Conservation (phyloP, 1,284 basidiomycete species). For the Trametes versicolor region DNA sequence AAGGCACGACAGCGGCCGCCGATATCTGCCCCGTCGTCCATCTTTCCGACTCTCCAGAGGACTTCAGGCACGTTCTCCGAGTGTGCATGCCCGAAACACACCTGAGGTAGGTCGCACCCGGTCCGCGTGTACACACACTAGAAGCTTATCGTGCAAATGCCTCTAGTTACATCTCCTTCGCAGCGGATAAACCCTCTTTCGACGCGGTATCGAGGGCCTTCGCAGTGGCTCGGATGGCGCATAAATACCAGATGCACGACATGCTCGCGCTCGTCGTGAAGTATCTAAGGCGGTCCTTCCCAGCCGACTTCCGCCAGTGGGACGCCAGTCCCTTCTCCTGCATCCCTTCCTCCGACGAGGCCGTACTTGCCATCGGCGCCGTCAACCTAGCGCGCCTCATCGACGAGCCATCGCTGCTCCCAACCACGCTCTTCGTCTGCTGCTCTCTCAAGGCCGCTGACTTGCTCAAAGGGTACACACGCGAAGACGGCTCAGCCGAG, state of each 20-base stretch:
- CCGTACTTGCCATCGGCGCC: slow-evolving; percentile 6
- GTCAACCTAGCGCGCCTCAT: slow-evolving; percentile 13
- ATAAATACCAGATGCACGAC: slow-evolving; percentile 8
- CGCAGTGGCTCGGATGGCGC: not conserved
- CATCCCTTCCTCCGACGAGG: too few species aligned
- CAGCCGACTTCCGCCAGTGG: too few species aligned
- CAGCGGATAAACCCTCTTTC: not conserved
- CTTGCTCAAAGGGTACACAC: too few species aligned
- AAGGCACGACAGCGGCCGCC: too few species aligned
- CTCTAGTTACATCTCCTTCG: not conserved
- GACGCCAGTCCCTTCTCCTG: too few species aligned
- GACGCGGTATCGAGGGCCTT: not conserved
- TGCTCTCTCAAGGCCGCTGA: not conserved
- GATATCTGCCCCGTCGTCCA: slow-evolving; percentile 12
- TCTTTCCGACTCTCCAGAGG: slow-evolving; percentile 13
- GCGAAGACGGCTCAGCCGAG: too few species aligned
- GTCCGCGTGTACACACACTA: too few species aligned
- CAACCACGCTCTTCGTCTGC: not conserved
- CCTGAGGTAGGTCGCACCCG: too few species aligned
- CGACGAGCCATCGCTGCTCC: not conserved
- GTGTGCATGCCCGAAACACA: not conserved
- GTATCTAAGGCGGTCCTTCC: not conserved
- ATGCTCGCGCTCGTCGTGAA: not conserved
- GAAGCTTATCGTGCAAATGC: too few species aligned
- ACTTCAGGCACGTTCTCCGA: slow-evolving; percentile 15